Conservation (phyloP, 148 eudicot genomes). For the Rhododendron henanense region DNA sequence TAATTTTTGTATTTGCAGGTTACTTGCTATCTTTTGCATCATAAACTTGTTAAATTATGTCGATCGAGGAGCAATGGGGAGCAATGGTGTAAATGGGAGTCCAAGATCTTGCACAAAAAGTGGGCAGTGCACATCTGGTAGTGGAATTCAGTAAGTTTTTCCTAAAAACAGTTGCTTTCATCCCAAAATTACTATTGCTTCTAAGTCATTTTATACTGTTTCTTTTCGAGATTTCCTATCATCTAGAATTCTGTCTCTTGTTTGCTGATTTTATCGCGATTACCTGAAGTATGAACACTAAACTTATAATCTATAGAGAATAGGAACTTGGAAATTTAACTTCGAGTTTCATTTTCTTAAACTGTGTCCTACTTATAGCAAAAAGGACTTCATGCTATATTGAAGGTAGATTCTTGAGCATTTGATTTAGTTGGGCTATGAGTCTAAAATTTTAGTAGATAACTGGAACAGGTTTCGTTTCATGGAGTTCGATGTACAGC, state of each 20-base stretch:
- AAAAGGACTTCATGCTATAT: background rate
- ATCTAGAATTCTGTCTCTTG: background rate
- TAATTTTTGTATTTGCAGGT: conserved; percentile 36
- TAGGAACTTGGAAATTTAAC: background rate
- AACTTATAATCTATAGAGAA: background rate
- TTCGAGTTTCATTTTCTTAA: background rate
- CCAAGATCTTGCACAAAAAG: conserved; percentile 41
- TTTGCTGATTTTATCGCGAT: background rate
- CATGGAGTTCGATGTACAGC: background rate
- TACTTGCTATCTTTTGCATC: conserved; percentile 70
- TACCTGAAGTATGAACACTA: background rate
- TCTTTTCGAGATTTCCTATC: background rate
- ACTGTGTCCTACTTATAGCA: background rate
- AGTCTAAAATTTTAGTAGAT: background rate
- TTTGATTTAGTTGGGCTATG: background rate
- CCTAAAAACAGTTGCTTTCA: background rate
- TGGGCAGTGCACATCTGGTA: conserved; percentile 70
- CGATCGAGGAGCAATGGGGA: conserved; percentile 95
- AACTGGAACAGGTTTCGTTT: background rate
- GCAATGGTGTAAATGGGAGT: conserved; percentile 94
- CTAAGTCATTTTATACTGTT: background rate
- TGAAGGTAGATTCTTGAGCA: background rate
- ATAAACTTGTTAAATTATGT: conserved; percentile 83
- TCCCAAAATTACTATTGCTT: background rate
- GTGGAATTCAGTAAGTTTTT: conserved; percentile 84